Conservation (phyloP, 495 filamentous ascomycete genomes). For the Copromyces sp. region DNA sequence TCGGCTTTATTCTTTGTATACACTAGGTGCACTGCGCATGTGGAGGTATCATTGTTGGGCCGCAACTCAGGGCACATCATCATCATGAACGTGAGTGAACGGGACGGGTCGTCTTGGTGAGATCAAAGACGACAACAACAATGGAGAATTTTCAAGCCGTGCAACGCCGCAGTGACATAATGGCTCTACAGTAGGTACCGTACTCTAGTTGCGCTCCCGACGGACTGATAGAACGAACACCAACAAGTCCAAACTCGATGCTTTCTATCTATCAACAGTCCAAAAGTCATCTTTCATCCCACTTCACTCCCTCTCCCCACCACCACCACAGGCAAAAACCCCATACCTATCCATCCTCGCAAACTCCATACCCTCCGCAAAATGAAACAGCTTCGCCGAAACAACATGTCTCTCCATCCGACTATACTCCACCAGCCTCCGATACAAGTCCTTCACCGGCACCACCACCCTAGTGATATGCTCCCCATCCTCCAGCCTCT, state of each 20-base stretch:
- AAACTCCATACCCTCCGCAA: slow-evolving; percentile 35
- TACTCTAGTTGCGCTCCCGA: too few species aligned
- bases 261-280: background rate
- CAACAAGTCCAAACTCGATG: background rate
- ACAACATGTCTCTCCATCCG: slow-evolving; percentile 26
- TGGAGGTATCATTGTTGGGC: background rate
- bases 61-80: background rate
- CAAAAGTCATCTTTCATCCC: background rate
- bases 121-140: too few species aligned
- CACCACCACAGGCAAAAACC: slow-evolving; percentile 1
- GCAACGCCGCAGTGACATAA: too few species aligned
- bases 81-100: background rate
- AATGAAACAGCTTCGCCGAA: slow-evolving; percentile 36
- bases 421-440: slow-evolving; percentile 35
- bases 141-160: too few species aligned
- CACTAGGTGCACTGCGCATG: too few species aligned
- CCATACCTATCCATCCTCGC: slow-evolving; percentile 28
- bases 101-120: background rate
- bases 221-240: background rate
- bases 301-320: too few species aligned
- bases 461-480: slow-evolving; percentile 74
- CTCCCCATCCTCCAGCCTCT: slow-evolving; percentile 70
- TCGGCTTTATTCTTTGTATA: background rate
- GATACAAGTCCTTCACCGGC: slow-evolving; percentile 48
- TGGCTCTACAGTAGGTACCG: too few species aligned